These are phyloP conservation scores for Ogataea paraovalis DNA, from an alignment of 805 yeast species.

Conservation along the genomic window DNA sequence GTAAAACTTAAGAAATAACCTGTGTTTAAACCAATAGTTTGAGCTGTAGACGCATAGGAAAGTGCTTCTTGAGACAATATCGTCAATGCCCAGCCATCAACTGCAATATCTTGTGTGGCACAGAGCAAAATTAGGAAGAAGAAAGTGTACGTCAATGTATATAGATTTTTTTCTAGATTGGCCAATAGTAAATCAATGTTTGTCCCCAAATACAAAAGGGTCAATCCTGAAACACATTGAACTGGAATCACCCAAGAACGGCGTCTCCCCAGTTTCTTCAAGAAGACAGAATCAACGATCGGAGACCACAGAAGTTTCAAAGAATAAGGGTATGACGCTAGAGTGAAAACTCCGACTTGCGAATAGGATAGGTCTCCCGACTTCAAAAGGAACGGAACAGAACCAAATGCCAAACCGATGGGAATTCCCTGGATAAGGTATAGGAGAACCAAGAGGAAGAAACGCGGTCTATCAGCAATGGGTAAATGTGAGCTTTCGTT, in stretches of 20 bases:
- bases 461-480: slow-evolving; percentile 63
- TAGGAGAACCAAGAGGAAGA: slow-evolving; percentile 63
- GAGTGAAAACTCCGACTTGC: slow-evolving; percentile 83
- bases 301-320: slow-evolving; percentile 94
- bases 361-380: slow-evolving; percentile 72
- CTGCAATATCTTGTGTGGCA: slow-evolving; percentile 98
- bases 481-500: slow-evolving; percentile 22
- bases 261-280: slow-evolving; percentile 67
- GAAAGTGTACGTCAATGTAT: slow-evolving; percentile 62
- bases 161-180: slow-evolving; percentile 44
- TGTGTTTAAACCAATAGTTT: slow-evolving; percentile 88
- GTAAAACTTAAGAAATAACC: slow-evolving; percentile 93
- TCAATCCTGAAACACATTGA: slow-evolving; percentile 72
- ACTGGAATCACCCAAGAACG: slow-evolving; percentile 94
- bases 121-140: slow-evolving; percentile 78
- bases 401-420: slow-evolving; percentile 92
- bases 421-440: slow-evolving; percentile 95
- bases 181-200: slow-evolving; percentile 45
- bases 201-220: slow-evolving; percentile 62
- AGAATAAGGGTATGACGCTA: slow-evolving; percentile 94
- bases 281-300: slow-evolving; percentile 83
- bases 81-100: slow-evolving; percentile 98
- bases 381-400: slow-evolving; percentile 85
- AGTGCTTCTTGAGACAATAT: slow-evolving; percentile 72
- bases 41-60: slow-evolving; percentile 95